Percentiles rank a stretch among this genome's conserved stretches.
phyloP scores from a whole-genome alignment of 2,329 filamentous ascomycete species.

The Neofusicoccum kwambonambiense region DNA sequence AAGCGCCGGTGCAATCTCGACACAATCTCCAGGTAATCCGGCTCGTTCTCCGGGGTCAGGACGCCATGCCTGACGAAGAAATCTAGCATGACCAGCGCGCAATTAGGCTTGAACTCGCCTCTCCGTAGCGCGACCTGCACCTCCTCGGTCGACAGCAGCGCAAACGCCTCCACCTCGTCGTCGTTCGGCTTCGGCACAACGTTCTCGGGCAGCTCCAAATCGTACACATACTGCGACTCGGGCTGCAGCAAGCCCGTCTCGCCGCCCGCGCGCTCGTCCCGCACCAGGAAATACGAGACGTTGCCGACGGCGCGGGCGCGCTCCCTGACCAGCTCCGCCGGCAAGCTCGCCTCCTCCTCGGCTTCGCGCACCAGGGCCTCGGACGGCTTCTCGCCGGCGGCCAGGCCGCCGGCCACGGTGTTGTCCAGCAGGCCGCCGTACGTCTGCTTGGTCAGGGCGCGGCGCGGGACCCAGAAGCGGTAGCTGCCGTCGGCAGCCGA shows the following conservation, averaged over 20 bases:
- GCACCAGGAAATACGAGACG: slow-evolving; percentile 82
- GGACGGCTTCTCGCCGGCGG: slow-evolving; percentile 75
- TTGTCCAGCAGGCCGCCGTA: slow-evolving; percentile 95
- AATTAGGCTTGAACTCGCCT: slow-evolving; percentile 91
- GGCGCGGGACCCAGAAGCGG: slow-evolving; percentile 79
- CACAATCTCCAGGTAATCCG: slow-evolving; percentile 72
- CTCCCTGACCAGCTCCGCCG: slow-evolving; percentile 65
- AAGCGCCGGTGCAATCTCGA: slow-evolving; percentile 73
- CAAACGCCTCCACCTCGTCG: slow-evolving; percentile 84
- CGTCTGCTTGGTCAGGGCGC: slow-evolving; percentile 76
- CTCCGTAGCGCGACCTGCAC: slow-evolving; percentile 66
- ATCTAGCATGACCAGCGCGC: slow-evolving; percentile 77
- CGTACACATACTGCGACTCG: slow-evolving; percentile 88
- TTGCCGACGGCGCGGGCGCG: slow-evolving; percentile 62
- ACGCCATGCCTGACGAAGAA: slow-evolving; percentile 87
- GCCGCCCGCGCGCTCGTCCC: slow-evolving; percentile 72
- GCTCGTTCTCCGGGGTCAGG: slow-evolving; percentile 75
- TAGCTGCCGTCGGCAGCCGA: slow-evolving; percentile 51
- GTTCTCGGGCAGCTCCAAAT: slow-evolving; percentile 71
- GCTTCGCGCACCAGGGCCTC: slow-evolving; percentile 83
- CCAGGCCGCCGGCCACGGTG: slow-evolving; percentile 83
- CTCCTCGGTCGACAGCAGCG: slow-evolving; percentile 73
- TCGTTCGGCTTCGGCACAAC: slow-evolving; percentile 76
- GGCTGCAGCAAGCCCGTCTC: slow-evolving; percentile 83
- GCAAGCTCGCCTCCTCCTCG: slow-evolving; percentile 82